Evolutionary conservation across 1,284 basidiomycete genomes (phyloP).

Genomic region (Ganoderma leucocontextum): DNA sequence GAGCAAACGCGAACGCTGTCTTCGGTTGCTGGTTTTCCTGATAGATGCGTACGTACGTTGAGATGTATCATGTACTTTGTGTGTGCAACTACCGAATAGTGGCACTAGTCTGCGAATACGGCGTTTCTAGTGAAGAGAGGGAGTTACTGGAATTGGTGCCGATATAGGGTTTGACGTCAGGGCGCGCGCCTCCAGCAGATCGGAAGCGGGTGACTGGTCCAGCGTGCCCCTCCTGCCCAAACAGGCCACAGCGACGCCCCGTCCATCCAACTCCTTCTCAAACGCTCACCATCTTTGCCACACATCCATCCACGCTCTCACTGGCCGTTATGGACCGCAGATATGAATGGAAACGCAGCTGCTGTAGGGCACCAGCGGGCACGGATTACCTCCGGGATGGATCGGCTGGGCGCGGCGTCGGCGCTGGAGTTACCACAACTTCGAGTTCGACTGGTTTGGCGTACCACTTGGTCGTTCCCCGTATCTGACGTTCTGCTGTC

Average conservation of each 20-base stretch:
- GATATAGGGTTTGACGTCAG: neutral
- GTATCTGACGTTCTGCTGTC: neutral
- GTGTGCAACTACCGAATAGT: neutral
- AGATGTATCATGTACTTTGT: neutral
- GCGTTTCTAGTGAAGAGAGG: neutral
- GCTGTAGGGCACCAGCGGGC: neutral
- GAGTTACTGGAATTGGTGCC: conserved; percentile 1
- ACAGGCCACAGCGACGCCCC: neutral
- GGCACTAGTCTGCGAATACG: neutral
- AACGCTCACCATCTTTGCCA: neutral
- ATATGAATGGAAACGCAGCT: neutral
- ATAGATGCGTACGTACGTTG: neutral
- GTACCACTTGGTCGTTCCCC: conserved; percentile 34
- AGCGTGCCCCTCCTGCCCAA: conserved; percentile 2
- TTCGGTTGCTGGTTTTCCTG: neutral
- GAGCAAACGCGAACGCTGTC: neutral
- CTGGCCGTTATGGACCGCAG: neutral
- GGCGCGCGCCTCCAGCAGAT: neutral
- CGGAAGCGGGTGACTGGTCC: neutral
- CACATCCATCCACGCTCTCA: neutral
- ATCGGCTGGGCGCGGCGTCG: conserved; percentile 18
- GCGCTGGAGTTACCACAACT: conserved; percentile 18
- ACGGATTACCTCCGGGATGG: neutral
- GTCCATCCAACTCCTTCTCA: neutral
- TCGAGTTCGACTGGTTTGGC: conserved; percentile 3